These are phyloP conservation scores for Juncus inflexus DNA, from an alignment of 176 grass and related monocot genomes.

Conservation along the genomic window DNA sequence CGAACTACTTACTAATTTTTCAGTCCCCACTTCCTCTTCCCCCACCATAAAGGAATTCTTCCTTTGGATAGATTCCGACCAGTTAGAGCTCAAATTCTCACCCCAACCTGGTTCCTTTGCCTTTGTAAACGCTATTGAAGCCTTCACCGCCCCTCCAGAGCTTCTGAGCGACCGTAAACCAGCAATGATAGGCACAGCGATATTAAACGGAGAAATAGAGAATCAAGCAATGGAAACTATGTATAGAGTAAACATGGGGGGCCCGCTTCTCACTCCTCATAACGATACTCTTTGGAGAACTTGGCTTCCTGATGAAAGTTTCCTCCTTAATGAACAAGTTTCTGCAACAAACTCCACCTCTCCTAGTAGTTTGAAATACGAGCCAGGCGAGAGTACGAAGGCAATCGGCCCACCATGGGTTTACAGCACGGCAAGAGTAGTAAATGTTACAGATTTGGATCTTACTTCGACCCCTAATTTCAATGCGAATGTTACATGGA, in stretches of 20 bases:
- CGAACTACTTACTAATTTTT: slow-evolving; percentile 33
- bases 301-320: slow-evolving; percentile 31
- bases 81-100: slow-evolving; percentile 23
- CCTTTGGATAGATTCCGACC: slow-evolving; percentile 7
- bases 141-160: slow-evolving; percentile 34
- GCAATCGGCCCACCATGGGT: slow-evolving; percentile 23
- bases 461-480: background rate
- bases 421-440: slow-evolving; percentile 29
- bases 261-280: slow-evolving; percentile 6
- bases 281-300: slow-evolving; percentile 43
- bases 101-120: slow-evolving; percentile 3
- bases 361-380: background rate
- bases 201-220: background rate
- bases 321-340: background rate
- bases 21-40: slow-evolving; percentile 11
- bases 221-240: slow-evolving; percentile 17
- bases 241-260: slow-evolving; percentile 42
- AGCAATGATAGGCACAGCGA: background rate
- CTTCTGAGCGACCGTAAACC: background rate
- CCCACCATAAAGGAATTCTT: slow-evolving; percentile 61
- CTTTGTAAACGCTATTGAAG: slow-evolving; percentile 46
- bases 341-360: background rate
- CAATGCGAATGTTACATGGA: slow-evolving; percentile 39
- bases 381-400: background rate
- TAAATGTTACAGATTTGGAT: background rate